Percentiles rank a stretch among this genome's conserved stretches.
phyloP scores from a whole-genome alignment of 768 basidiomycete species.

The Dentipellis fragilis region DNA sequence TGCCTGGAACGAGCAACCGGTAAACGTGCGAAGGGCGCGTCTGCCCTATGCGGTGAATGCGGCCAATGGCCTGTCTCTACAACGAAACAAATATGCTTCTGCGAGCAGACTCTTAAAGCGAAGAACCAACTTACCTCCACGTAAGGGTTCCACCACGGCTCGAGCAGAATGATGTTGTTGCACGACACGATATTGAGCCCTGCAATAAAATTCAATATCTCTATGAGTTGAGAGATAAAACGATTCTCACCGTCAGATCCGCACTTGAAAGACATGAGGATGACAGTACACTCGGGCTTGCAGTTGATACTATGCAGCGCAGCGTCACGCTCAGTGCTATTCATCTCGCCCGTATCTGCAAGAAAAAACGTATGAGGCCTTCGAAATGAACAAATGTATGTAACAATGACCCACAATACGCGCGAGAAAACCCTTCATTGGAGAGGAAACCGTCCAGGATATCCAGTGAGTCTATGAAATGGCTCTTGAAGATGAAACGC shows the following conservation, averaged over 20 bases:
- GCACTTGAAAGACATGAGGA: constrained; percentile 6
- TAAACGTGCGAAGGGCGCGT: constrained; percentile 18
- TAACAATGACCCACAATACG: neutral
- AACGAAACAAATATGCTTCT: neutral
- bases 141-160: constrained; percentile 14
- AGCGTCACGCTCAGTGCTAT: neutral
- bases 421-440: neutral
- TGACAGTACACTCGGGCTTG: constrained; percentile 2
- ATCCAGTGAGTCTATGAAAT: neutral
- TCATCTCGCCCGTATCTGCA: constrained; percentile 5
- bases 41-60: constrained; percentile 25
- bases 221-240: neutral
- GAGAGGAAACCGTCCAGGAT: neutral
- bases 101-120: neutral
- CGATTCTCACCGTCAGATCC: constrained; percentile 2
- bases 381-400: neutral
- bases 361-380: neutral
- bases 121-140: constrained; percentile 5
- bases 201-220: neutral
- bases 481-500: neutral
- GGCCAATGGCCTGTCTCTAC: constrained; percentile 20
- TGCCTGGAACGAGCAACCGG: neutral
- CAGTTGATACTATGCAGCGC: neutral
- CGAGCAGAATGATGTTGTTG: constrained; percentile 9
- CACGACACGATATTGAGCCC: constrained; percentile 11